Conservation (phyloP, 495 filamentous ascomycete species). For the Copromyces sp. region DNA sequence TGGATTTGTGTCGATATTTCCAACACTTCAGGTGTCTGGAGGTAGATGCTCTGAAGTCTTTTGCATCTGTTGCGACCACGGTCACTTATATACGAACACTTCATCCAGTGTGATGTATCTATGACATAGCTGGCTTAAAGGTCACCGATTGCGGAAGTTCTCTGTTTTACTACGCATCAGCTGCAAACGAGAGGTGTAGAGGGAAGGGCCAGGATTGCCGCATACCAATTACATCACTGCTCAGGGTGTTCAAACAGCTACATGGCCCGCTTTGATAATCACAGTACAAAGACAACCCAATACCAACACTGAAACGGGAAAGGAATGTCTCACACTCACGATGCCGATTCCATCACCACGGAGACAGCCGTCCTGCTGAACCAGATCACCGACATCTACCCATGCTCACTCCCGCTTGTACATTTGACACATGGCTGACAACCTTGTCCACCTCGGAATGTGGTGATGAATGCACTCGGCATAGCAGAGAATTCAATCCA, state of each 20-base stretch:
- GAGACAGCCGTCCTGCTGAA: not conserved
- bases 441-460: not conserved
- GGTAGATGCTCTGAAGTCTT: not conserved
- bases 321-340: not conserved
- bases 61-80: not conserved
- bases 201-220: not conserved
- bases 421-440: not conserved
- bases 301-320: not conserved
- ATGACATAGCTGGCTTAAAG: not conserved
- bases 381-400: not conserved
- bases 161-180: not conserved
- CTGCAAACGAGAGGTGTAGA: not conserved
- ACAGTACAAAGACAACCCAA: not conserved
- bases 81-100: not conserved
- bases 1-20: not conserved
- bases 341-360: not conserved
- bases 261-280: not conserved
- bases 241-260: not conserved
- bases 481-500: not conserved
- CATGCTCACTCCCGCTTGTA: not conserved
- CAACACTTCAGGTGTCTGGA: not conserved
- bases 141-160: not conserved
- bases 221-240: not conserved
- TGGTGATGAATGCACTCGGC: not conserved
- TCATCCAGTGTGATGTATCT: not conserved